phyloP scores from a whole-genome alignment of 805 yeast genomes.

The Saccharomyces paradoxus region DNA sequence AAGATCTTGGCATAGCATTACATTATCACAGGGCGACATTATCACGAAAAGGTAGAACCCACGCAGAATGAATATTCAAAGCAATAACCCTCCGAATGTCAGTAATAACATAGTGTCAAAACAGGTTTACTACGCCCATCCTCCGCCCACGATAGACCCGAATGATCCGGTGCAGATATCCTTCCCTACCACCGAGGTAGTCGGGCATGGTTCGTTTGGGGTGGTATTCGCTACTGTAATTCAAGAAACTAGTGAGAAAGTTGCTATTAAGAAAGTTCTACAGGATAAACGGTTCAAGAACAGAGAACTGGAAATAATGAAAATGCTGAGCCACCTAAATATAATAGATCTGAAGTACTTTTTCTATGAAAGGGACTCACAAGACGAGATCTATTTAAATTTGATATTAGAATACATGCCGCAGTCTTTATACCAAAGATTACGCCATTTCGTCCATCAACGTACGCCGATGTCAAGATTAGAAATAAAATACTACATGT shows the following conservation, averaged over 20 bases:
- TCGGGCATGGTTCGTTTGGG: slow-evolving; percentile 99
- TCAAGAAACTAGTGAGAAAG: slow-evolving; percentile 63
- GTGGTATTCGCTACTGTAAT: slow-evolving; percentile 88
- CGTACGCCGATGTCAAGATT: slow-evolving; percentile 76
- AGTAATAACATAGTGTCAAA: slow-evolving; percentile 23
- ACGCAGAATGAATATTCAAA: slow-evolving; percentile 13
- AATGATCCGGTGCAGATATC: slow-evolving; percentile 35
- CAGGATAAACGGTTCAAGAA: slow-evolving; percentile 92
- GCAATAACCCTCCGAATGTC: slow-evolving; percentile 6
- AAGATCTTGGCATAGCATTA: background rate
- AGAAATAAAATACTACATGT: slow-evolving; percentile 80
- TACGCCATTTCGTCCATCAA: slow-evolving; percentile 72
- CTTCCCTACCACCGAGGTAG: slow-evolving; percentile 78
- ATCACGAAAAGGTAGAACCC: background rate
- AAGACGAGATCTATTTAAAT: slow-evolving; percentile 60
- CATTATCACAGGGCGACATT: background rate
- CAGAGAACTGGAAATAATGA: slow-evolving; percentile 94
- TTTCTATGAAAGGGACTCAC: slow-evolving; percentile 69
- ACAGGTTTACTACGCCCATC: slow-evolving; percentile 24
- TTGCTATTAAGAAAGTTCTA: slow-evolving; percentile 92
- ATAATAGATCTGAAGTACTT: slow-evolving; percentile 82
- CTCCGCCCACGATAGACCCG: slow-evolving; percentile 2
- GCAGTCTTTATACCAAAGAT: slow-evolving; percentile 88
- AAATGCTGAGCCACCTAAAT: slow-evolving; percentile 74
- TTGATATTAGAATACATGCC: slow-evolving; percentile 88